Evolutionary conservation across 257 asterid genomes (phyloP).

Genomic region (Scutellaria barbata): DNA sequence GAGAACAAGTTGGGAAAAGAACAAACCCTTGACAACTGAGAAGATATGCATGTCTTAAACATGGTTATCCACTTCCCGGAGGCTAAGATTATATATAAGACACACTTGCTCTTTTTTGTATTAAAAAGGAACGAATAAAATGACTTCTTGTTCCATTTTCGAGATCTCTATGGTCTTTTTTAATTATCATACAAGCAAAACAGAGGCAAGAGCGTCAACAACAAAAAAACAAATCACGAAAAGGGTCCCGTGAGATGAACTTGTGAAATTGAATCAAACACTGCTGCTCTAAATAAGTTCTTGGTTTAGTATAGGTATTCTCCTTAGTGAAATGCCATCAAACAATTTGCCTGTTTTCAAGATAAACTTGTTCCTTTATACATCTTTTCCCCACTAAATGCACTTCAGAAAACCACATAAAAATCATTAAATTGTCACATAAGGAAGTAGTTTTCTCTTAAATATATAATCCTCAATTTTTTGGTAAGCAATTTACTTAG

Average conservation of each 20-base stretch:
- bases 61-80: neutral
- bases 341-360: neutral
- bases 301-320: neutral
- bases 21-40: neutral
- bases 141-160: neutral
- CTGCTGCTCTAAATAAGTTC: neutral
- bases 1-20: neutral
- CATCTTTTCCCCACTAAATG: neutral
- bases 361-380: neutral
- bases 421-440: neutral
- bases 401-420: neutral
- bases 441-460: neutral
- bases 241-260: neutral
- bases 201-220: neutral
- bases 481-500: too few relatives aligned
- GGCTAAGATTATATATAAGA: too few relatives aligned
- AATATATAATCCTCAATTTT: neutral
- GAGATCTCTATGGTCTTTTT: neutral
- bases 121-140: neutral
- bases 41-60: neutral
- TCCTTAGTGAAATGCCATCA: neutral
- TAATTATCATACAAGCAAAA: neutral
- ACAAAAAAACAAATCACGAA: neutral
- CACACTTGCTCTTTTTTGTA: neutral
- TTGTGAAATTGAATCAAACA: neutral